Percentiles rank a stretch among this genome's conserved stretches.
Evolutionary conservation across 2,329 filamentous ascomycete genomes (phyloP).

Genomic region (Aspergillus hiratsukae): DNA sequence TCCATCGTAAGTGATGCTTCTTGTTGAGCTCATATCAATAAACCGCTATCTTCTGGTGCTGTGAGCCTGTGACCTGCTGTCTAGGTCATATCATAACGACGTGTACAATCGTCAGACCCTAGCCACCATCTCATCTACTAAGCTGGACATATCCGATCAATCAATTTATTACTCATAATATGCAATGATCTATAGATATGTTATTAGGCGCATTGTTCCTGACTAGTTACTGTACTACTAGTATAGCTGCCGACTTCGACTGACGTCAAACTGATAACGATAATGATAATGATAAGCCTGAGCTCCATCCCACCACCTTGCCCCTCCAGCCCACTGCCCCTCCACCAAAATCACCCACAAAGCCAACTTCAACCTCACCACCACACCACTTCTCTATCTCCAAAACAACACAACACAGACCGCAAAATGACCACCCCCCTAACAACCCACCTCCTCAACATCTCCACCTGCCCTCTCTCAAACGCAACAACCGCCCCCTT

Average conservation of each 20-base stretch:
- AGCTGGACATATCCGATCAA: too few species aligned
- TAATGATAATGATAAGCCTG: neutral
- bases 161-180: too few species aligned
- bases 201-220: neutral
- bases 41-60: too few species aligned
- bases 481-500: conserved; percentile 63
- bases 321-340: neutral
- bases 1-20: too few species aligned
- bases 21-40: too few species aligned
- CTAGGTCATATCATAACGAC: too few species aligned
- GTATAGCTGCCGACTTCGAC: neutral
- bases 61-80: too few species aligned
- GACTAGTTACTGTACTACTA: neutral
- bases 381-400: too few species aligned
- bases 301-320: neutral
- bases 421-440: conserved; percentile 40
- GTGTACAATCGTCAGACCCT: too few species aligned
- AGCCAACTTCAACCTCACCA: neutral
- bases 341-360: too few species aligned
- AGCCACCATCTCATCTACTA: too few species aligned
- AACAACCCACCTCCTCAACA: conserved; percentile 54
- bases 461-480: conserved; percentile 45
- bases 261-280: neutral
- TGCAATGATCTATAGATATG: too few species aligned
- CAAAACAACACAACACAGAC: neutral